These are phyloP conservation scores for Colletotrichum sp. DNA, from an alignment of 2,329 filamentous ascomycete genomes.

Conservation along the genomic window DNA sequence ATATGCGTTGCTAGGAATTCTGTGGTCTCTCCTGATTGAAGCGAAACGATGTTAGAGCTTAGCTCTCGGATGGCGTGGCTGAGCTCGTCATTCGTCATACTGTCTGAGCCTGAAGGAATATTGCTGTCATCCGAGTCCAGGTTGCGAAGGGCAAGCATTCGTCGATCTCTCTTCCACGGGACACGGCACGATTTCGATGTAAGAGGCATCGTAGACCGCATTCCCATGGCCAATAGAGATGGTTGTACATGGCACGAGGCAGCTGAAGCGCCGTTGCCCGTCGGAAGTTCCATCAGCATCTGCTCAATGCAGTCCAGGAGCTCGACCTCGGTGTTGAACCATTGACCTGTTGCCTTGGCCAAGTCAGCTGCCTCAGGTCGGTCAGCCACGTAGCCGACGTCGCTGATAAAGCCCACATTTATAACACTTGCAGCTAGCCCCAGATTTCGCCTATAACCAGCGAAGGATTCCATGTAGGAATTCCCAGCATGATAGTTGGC, in stretches of 20 bases:
- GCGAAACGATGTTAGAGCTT: not conserved
- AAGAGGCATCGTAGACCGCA: not conserved
- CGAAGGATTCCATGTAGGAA: slow-evolving; percentile 43
- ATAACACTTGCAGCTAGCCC: slow-evolving; percentile 43
- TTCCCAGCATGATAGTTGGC: slow-evolving; percentile 46
- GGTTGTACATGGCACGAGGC: not conserved
- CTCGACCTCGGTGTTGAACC: not conserved
- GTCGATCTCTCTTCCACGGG: slow-evolving; percentile 24
- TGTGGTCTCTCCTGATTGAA: not conserved
- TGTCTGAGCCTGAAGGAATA: not conserved
- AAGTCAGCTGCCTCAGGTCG: slow-evolving; percentile 32
- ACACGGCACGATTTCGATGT: slow-evolving; percentile 1
- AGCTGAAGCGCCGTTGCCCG: too few species aligned
- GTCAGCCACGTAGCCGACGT: slow-evolving; percentile 37
- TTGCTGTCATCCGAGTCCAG: not conserved
- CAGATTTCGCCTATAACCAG: slow-evolving; percentile 33
- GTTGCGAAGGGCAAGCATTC: slow-evolving; percentile 28
- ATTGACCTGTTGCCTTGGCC: not conserved
- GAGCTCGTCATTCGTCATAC: not conserved
- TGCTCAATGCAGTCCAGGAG: not conserved
- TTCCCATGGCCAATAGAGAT: not conserved
- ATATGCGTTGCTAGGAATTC: not conserved
- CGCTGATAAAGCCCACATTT: slow-evolving; percentile 42
- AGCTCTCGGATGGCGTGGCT: not conserved
- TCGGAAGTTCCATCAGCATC: not conserved